A percentile compares a stretch with the other conserved stretches of the same genome.
Evolutionary conservation across 305 asterid species (phyloP).

Genomic region (Solanum hybrid): DNA sequence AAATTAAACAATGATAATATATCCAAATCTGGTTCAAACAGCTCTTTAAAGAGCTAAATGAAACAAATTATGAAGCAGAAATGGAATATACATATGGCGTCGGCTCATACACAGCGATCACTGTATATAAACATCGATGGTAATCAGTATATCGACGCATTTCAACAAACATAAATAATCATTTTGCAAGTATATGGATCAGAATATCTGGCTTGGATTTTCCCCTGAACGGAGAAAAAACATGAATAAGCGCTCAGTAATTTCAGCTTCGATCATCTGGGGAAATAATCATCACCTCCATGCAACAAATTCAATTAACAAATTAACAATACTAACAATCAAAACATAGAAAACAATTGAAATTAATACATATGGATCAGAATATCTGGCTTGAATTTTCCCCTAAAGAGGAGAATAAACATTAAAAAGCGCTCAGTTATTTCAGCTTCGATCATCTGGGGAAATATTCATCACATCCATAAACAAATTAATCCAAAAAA

Average conservation of each 20-base stretch:
- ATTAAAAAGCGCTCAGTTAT: neutral
- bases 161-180: neutral
- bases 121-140: slow-evolving; percentile 14
- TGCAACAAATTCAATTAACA: neutral
- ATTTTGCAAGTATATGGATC: neutral
- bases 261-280: neutral
- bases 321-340: neutral
- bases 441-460: slow-evolving; percentile 1
- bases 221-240: neutral
- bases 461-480: neutral
- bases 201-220: neutral
- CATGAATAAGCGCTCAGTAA: neutral
- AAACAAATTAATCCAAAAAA: neutral
- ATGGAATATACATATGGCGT: slow-evolving; percentile 12
- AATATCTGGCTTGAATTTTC: neutral
- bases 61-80: neutral
- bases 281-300: neutral
- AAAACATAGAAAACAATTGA: neutral
- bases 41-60: neutral
- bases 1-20: neutral
- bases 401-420: neutral
- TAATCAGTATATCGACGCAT: slow-evolving; percentile 38
- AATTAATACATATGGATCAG: neutral
- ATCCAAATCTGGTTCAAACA: slow-evolving; percentile 15
- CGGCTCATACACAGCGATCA: slow-evolving; percentile 39